Percentiles rank a stretch among this genome's conserved stretches.
phyloP scores from a whole-genome alignment of 495 filamentous ascomycete species.

The Talaromyces thailandensis region DNA sequence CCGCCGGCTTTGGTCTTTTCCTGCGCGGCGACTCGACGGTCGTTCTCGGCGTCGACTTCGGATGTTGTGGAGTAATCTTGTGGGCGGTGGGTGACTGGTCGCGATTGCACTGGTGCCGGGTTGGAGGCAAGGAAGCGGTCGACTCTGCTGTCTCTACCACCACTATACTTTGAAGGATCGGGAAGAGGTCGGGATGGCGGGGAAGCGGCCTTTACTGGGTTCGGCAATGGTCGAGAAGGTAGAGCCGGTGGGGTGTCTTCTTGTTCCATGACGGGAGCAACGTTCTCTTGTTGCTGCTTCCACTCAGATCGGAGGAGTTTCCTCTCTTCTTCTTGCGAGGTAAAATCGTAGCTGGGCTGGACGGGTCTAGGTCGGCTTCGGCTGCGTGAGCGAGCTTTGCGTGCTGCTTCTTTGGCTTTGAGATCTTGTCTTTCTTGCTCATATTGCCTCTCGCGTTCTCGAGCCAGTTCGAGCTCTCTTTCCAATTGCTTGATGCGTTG shows the following conservation, averaged over 20 bases:
- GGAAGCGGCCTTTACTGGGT: conserved; percentile 16
- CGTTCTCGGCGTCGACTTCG: conserved; percentile 63
- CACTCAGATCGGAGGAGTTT: conserved; percentile 65
- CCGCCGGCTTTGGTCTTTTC: conserved; percentile 63
- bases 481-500: conserved; percentile 78
- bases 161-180: conserved; percentile 36
- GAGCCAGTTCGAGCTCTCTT: conserved; percentile 73
- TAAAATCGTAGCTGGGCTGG: conserved; percentile 52
- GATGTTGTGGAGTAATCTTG: conserved; percentile 51
- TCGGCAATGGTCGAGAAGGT: conserved; percentile 33
- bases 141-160: conserved; percentile 23
- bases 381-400: conserved; percentile 27
- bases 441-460: conserved; percentile 79
- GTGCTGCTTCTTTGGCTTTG: conserved; percentile 23
- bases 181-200: conserved; percentile 41
- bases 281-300: conserved; percentile 39
- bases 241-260: conserved; percentile 28
- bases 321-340: conserved; percentile 66
- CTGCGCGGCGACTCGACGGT: conserved; percentile 52
- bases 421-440: conserved; percentile 65
- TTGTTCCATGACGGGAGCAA: conserved; percentile 8
- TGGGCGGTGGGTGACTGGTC: conserved; percentile 31
- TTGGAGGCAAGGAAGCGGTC: conserved; percentile 45
- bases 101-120: conserved; percentile 30
- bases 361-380: conserved; percentile 34